Base-by-base conservation (phyloP, 2,329 filamentous ascomycete species). In the Ophiostoma quercus region DNA sequence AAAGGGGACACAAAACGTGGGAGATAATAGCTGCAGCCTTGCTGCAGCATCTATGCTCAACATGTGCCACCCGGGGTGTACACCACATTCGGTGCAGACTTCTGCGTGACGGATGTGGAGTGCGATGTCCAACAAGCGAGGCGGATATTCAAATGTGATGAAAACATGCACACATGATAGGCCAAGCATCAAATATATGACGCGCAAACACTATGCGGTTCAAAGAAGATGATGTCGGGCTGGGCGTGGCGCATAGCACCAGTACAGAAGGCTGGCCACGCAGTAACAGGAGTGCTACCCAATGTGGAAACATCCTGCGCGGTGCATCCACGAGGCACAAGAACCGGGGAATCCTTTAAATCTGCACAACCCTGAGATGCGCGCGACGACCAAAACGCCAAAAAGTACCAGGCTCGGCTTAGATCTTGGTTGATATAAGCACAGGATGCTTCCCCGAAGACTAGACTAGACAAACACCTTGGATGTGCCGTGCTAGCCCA, bases 291-390 rank as follows among this genome's bases (percentile, higher is more conserved):
- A n/a, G 32, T 43, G 63, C 29, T 47, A 47, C 66, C 66, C 43
- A 67, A 67, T 51, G 41, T 37, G 66, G 66, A 54, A 67, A 67
- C 66, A 67, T 67, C 66, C 16, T 67, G 66, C 66, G 66, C 66
- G 25, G 65, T 66, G 39, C 65, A 66, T 66, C 34, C 25, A 25
- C 37, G 65, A 66, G 65, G 62, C 32, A 39, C 11, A 39, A 39
- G 37, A 39, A 41, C 12, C 39, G 65, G n/a, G 51, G 9, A 57
- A 25, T 12, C 25, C 51, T 25, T 25, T 57, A 57, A 57, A n/a
- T 37, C 34, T 34, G 16, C 19, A 37, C 63, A 66, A 47, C 22
- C 65, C 62, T 41, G 29, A 63, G 14, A 62, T 34, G 57, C 57
- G 57, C 57, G 3, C 16, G n/a, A 25, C 11, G 14, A n/a, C 43